Evolutionary conservation across 495 filamentous ascomycete species (phyloP).

Genomic region (Annulohypoxylon moriforme): DNA sequence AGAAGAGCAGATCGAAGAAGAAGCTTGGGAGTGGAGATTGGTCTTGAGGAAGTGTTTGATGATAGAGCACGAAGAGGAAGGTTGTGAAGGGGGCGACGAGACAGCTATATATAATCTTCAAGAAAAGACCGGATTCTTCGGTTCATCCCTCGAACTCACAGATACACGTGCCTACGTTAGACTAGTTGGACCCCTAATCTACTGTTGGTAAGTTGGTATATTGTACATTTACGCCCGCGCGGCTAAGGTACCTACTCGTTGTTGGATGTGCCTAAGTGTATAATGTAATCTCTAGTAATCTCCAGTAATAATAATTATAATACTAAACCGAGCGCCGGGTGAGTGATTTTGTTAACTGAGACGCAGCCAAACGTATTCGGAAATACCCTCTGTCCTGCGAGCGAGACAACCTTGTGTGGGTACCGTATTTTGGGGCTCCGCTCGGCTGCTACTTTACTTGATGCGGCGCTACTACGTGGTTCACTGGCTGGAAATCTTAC

Average conservation of each 20-base stretch:
- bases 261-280: neutral
- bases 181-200: conserved; percentile 35
- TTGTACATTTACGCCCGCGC: neutral
- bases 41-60: conserved; percentile 17
- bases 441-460: conserved; percentile 28
- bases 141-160: neutral
- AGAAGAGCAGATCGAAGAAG: neutral
- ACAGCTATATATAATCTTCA: conserved; percentile 36
- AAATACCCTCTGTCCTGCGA: conserved; percentile 21
- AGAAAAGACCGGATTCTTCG: conserved; percentile 30
- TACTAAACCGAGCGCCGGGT: conserved; percentile 24
- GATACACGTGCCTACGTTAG: conserved; percentile 5
- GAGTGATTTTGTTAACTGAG: conserved; percentile 41
- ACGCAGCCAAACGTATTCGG: conserved; percentile 36
- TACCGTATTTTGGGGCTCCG: conserved; percentile 28
- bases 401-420: conserved; percentile 8
- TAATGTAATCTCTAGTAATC: conserved; percentile 5
- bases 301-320: conserved; percentile 33
- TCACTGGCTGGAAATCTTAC: neutral
- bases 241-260: neutral
- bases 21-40: conserved; percentile 30
- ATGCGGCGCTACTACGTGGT: conserved; percentile 25
- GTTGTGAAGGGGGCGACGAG: conserved; percentile 14
- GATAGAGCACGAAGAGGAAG: conserved; percentile 3
- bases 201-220: neutral